Percentiles rank a stretch among this genome's conserved stretches.
phyloP scores from a whole-genome alignment of 2,329 filamentous ascomycete species.

The Erysiphe pulchra region DNA sequence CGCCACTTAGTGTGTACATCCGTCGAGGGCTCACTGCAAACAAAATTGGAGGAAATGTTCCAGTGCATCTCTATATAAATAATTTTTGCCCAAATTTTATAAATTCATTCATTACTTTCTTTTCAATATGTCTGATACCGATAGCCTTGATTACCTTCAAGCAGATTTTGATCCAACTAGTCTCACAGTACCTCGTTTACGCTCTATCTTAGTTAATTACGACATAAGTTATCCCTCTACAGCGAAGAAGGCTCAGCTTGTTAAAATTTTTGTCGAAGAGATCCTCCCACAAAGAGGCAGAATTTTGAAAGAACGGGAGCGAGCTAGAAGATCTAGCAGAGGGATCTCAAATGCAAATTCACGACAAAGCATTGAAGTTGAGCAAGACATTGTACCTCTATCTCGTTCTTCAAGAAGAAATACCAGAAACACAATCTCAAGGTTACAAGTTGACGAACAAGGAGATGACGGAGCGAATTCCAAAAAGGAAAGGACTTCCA shows the following conservation, averaged over 20 bases:
- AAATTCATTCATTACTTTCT: not conserved
- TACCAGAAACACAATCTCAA: constrained; percentile 15
- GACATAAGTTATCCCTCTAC: constrained; percentile 64
- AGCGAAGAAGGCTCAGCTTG: constrained; percentile 73
- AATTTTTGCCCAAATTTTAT: not conserved
- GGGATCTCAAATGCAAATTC: constrained; percentile 42
- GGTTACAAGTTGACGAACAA: constrained; percentile 1
- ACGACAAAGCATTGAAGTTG: constrained; percentile 20
- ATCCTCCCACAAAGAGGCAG: constrained; percentile 55
- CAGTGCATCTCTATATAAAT: not conserved
- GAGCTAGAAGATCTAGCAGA: constrained; percentile 62
- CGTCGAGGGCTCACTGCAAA: not conserved
- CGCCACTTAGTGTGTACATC: too few relatives aligned
- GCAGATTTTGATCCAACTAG: constrained; percentile 61
- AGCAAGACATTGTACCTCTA: constrained; percentile 28
- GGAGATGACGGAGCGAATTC: constrained; percentile 2
- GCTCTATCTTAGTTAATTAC: constrained; percentile 76
- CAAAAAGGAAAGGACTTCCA: constrained; percentile 2
- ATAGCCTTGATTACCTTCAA: constrained; percentile 56
- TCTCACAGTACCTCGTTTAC: constrained; percentile 67
- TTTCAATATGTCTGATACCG: constrained; percentile 32
- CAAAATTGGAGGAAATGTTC: not conserved
- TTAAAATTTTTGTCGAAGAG: constrained; percentile 59
- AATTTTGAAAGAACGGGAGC: constrained; percentile 47
- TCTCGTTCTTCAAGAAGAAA: constrained; percentile 25